Evolutionary conservation across 1,284 basidiomycete genomes (phyloP).

Genomic region (Pseudozyma hubeiensis): DNA sequence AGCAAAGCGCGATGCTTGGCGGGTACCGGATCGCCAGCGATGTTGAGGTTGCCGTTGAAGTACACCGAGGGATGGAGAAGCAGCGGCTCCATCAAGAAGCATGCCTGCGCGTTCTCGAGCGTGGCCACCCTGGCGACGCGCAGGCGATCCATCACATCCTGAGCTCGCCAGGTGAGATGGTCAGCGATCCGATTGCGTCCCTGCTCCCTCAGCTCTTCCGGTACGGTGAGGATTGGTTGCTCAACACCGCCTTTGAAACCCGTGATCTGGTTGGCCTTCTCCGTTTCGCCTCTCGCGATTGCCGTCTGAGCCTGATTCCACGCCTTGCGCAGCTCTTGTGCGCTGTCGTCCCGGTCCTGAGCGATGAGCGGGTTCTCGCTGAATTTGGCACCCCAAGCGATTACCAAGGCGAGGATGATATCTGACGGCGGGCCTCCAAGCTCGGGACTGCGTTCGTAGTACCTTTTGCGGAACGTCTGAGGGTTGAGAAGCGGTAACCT

Average conservation of each 20-base stretch:
- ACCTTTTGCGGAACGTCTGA: constrained; percentile 44
- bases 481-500: constrained; percentile 55
- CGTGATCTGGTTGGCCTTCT: constrained; percentile 44
- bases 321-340: constrained; percentile 43
- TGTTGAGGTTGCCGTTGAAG: constrained; percentile 35
- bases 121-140: constrained; percentile 85
- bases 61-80: constrained; percentile 43
- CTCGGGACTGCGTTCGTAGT: constrained; percentile 40
- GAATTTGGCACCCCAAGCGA: constrained; percentile 92
- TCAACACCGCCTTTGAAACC: constrained; percentile 51
- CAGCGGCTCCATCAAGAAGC: constrained; percentile 52
- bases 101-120: constrained; percentile 76
- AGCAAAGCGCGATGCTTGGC: constrained; percentile 38
- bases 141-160: constrained; percentile 76
- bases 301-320: constrained; percentile 40
- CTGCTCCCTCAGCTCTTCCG: constrained; percentile 31
- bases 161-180: constrained; percentile 75
- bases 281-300: constrained; percentile 40
- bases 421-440: constrained; percentile 71
- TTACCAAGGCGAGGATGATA: constrained; percentile 83
- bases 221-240: constrained; percentile 47
- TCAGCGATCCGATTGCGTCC: constrained; percentile 82
- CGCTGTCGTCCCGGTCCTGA: constrained; percentile 78
- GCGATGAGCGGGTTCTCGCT: constrained; percentile 84
- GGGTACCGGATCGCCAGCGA: constrained; percentile 27